These are phyloP conservation scores for Ceratobasidium sp. DNA, from an alignment of 1,284 basidiomycete genomes.

Conservation along the genomic window DNA sequence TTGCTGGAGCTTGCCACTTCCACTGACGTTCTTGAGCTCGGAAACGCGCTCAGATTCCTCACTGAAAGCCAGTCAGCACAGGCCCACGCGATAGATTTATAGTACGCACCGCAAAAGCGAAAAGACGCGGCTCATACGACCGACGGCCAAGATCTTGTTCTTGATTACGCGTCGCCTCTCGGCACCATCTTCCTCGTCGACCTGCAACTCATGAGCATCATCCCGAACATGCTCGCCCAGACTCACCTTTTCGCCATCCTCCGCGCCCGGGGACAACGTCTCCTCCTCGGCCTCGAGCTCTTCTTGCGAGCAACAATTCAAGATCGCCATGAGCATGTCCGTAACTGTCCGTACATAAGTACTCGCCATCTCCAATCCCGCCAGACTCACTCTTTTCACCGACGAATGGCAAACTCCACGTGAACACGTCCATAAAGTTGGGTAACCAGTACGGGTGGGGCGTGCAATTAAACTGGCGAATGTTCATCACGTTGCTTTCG, in stretches of 20 bases:
- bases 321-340: conserved; percentile 94
- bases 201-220: conserved; percentile 42
- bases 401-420: conserved; percentile 98
- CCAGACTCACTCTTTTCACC: conserved; percentile 90
- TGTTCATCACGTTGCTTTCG: conserved; percentile 96
- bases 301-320: conserved; percentile 94
- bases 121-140: conserved; percentile 95
- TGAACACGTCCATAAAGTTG: conserved; percentile 99
- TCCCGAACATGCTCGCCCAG: background rate
- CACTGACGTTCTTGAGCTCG: conserved; percentile 91
- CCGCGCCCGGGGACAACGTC: conserved; percentile 41
- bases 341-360: conserved; percentile 62
- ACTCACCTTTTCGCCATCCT: conserved; percentile 46
- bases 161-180: conserved; percentile 88
- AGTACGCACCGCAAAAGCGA: conserved; percentile 83
- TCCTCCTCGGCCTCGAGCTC: conserved; percentile 80
- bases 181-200: conserved; percentile 57
- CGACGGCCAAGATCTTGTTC: conserved; percentile 98
- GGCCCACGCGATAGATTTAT: background rate
- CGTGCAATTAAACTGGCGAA: conserved; percentile 93
- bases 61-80: conserved; percentile 52
- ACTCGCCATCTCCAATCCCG: background rate
- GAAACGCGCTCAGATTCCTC: conserved; percentile 98
- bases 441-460: conserved; percentile 97
- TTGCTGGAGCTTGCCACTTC: conserved; percentile 80